Base-by-base conservation (phyloP, 139 green algal species). In the Mesotaenium endlicherianum region DNA sequence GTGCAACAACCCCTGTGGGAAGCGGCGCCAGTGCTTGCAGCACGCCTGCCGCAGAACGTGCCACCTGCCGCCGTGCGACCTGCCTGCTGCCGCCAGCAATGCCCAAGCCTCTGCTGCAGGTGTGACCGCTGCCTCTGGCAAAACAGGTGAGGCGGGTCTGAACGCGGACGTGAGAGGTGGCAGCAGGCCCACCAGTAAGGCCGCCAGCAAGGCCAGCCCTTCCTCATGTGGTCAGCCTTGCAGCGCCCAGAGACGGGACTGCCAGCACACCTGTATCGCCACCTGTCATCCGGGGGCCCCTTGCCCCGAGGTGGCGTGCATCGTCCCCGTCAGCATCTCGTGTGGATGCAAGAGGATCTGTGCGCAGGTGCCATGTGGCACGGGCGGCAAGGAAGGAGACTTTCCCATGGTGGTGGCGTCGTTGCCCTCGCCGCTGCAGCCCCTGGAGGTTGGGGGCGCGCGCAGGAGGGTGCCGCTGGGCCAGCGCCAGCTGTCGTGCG, bases 171-270 rank as follows among this genome's bases (percentile, higher is more conserved):
- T 30, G 16, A 16, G 16, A 14, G 16, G 49, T 16, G 49, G 49
- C 49, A 59, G 49, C 49, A 16, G 14, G 49, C 49, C 14, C 14
- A 16, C 49, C 49, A 59, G n/a, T n/a, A n/a, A n/a, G n/a, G n/a
- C n/a, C n/a, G n/a, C n/a, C 38, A 45, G 67, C 67, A 14, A 45
- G 5, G 30, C 11, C 2, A 20, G 39, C 67, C 67, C 67, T 75
- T 11, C 36, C 36, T 86, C 81, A 5, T 88, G 82, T 76, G 75
- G 75, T 30, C 82, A 88, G 82, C 57, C 75, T 8, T 88, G 82
- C 43, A 49, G 75, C 8, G 75, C 75, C n/a, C 75, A 42, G 3
- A 36, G 82, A 30, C 42, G 74, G 26, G 53, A 86, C 5, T 88
- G 82, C 60, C 30, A 58, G 30, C 82, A 88, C 60, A 70, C 41